Evolutionary conservation across 2,329 filamentous ascomycete genomes (phyloP).

Genomic region (Diaporthe destruens): DNA sequence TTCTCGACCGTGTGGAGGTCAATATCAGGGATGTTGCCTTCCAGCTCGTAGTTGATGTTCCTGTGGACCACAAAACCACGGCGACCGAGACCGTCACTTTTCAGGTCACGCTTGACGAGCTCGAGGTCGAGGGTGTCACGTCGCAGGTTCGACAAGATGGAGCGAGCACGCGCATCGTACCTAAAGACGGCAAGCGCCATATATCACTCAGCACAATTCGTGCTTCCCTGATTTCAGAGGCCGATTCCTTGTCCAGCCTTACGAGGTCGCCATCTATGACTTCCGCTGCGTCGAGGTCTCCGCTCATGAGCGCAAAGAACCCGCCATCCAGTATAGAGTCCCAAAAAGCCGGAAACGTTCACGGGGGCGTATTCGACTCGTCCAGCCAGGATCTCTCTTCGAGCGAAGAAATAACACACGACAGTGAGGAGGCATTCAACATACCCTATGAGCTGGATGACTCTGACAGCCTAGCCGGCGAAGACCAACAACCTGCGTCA

Average conservation of each 20-base stretch:
- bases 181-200: constrained; percentile 74
- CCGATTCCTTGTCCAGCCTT: constrained; percentile 72
- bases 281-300: constrained; percentile 64
- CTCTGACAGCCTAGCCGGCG: constrained; percentile 51
- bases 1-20: constrained; percentile 78
- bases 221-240: constrained; percentile 75
- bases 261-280: constrained; percentile 69
- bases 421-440: constrained; percentile 68
- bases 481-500: constrained; percentile 50
- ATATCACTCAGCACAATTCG: constrained; percentile 73
- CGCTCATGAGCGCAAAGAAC: constrained; percentile 50
- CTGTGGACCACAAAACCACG: constrained; percentile 60
- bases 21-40: constrained; percentile 74
- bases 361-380: constrained; percentile 49
- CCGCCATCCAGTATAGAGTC: constrained; percentile 46
- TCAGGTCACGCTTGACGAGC: constrained; percentile 72
- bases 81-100: constrained; percentile 70
- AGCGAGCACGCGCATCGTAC: constrained; percentile 53
- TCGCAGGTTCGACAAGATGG: constrained; percentile 50
- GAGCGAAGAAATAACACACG: constrained; percentile 54
- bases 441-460: constrained; percentile 66
- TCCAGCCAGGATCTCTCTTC: constrained; percentile 50
- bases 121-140: constrained; percentile 77
- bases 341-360: constrained; percentile 41
- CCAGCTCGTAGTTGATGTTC: constrained; percentile 72